phyloP scores from a whole-genome alignment of 2,329 filamentous ascomycete genomes.

The Diaporthe australafricana region DNA sequence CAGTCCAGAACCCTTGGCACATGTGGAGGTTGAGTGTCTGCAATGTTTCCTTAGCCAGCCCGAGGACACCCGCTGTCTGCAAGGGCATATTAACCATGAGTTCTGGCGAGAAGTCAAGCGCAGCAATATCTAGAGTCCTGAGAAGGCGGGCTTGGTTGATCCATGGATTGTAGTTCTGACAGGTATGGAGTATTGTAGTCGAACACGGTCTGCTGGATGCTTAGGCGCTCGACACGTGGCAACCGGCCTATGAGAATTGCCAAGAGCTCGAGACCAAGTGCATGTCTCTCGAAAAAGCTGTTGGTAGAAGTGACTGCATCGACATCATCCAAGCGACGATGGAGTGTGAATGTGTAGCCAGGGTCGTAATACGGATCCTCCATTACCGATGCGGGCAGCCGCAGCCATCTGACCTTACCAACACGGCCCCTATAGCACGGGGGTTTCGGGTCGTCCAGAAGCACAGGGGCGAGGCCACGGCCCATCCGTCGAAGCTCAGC shows the following conservation, averaged over 20 bases:
- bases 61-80: neutral
- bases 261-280: neutral
- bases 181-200: neutral
- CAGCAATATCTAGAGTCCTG: neutral
- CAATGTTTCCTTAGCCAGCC: neutral
- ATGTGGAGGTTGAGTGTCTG: constrained; percentile 19
- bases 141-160: neutral
- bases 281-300: neutral
- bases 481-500: neutral
- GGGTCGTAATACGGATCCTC: too few relatives aligned
- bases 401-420: neutral
- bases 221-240: constrained; percentile 3
- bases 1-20: neutral
- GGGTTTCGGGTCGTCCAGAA: neutral
- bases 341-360: too few relatives aligned
- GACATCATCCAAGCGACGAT: neutral
- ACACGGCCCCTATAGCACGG: neutral
- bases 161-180: neutral
- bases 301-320: neutral
- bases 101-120: neutral
- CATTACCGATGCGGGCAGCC: neutral
- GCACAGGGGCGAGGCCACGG: neutral
- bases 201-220: constrained; percentile 8
- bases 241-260: neutral
- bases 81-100: neutral